Evolutionary conservation across 1,284 basidiomycete species (phyloP).

Genomic region (Tilletia horrida): DNA sequence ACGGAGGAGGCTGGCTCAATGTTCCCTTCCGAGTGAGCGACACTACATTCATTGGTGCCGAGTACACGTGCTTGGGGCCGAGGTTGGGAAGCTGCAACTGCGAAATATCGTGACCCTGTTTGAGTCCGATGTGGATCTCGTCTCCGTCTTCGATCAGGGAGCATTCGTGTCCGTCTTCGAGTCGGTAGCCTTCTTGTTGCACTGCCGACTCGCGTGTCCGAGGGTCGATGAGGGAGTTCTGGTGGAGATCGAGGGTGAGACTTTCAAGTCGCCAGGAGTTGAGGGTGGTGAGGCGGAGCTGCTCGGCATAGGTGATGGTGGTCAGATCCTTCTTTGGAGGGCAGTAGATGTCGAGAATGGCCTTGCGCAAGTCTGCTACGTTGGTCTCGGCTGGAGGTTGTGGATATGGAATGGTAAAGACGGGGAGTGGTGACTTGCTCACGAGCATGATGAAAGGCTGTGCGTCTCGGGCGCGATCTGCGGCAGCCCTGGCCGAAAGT

Average conservation of each 20-base stretch:
- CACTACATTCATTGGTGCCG: constrained; percentile 25
- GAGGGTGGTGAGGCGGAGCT: constrained; percentile 49
- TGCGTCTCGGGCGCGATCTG: neutral
- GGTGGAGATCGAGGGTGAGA: constrained; percentile 49
- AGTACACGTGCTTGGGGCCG: constrained; percentile 34
- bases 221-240: constrained; percentile 38
- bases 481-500: too few species aligned
- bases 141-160: constrained; percentile 50
- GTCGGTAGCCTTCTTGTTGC: constrained; percentile 37
- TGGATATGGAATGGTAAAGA: constrained; percentile 46
- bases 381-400: constrained; percentile 38
- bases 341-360: constrained; percentile 44
- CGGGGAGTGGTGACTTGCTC: constrained; percentile 42
- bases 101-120: constrained; percentile 27
- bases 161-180: constrained; percentile 52
- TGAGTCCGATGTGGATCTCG: constrained; percentile 41
- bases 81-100: constrained; percentile 48
- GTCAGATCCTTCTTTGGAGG: neutral
- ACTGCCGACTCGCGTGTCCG: constrained; percentile 24
- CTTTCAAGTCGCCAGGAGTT: constrained; percentile 51
- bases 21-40: constrained; percentile 33
- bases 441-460: constrained; percentile 36
- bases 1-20: constrained; percentile 39
- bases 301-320: constrained; percentile 30
- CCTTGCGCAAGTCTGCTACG: constrained; percentile 42